Conservation (phyloP, 1,284 basidiomycete genomes). For the Apiotrichum gracile region DNA sequence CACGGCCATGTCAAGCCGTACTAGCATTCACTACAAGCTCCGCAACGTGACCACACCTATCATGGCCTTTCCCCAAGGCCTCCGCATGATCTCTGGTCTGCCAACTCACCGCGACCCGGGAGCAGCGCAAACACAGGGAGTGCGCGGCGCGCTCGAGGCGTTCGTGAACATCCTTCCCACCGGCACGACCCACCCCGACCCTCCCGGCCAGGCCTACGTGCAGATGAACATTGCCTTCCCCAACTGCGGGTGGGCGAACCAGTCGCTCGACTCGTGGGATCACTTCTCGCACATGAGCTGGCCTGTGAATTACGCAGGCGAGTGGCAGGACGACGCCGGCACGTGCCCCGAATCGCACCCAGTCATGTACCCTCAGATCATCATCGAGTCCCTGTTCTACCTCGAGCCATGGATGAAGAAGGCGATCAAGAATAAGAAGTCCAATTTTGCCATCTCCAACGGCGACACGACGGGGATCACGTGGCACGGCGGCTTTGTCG, state of each 20-base stretch:
- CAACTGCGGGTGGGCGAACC: conserved; percentile 32
- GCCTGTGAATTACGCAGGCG: conserved; percentile 16
- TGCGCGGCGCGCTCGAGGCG: background rate
- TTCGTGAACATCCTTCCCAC: conserved; percentile 8
- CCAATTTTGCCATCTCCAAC: conserved; percentile 10
- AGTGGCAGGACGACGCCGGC: background rate
- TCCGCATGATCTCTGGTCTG: conserved; percentile 49
- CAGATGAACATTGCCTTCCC: conserved; percentile 33
- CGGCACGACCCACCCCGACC: conserved; percentile 10
- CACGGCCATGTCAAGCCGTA: conserved; percentile 26
- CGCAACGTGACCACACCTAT: conserved; percentile 17
- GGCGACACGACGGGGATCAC: conserved; percentile 11
- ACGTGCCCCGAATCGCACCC: conserved; percentile 14
- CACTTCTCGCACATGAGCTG: conserved; percentile 45
- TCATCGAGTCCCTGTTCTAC: conserved; percentile 4
- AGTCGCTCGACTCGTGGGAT: conserved; percentile 28
- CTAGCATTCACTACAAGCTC: conserved; percentile 42
- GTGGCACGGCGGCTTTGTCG: conserved; percentile 13
- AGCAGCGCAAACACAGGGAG: background rate
- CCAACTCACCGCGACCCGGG: conserved; percentile 16
- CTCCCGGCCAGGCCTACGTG: conserved; percentile 2
- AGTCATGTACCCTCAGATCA: conserved; percentile 10
- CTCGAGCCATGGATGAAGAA: background rate
- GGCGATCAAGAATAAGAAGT: background rate
- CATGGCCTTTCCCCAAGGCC: conserved; percentile 43